A percentile compares a stretch with the other conserved stretches of the same genome.
Conservation (phyloP, 306 rosid species). For the Erythrophleum fordii region DNA sequence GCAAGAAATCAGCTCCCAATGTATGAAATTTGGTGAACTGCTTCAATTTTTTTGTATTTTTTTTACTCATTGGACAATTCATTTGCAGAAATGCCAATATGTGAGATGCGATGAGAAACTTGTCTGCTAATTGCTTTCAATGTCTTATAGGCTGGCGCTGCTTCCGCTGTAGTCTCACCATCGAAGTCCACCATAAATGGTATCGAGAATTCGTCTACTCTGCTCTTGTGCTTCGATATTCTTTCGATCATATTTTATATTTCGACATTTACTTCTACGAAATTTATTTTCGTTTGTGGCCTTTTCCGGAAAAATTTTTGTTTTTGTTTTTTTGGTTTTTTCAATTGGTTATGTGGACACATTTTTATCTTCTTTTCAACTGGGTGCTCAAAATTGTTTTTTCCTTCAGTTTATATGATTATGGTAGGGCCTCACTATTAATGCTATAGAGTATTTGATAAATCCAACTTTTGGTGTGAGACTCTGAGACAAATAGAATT, state of each 20-base stretch:
- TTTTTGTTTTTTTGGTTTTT: neutral
- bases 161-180: conserved; percentile 45
- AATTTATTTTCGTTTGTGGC: neutral
- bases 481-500: neutral
- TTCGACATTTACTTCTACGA: neutral
- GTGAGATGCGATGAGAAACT: neutral
- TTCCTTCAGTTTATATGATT: neutral
- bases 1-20: conserved; percentile 58
- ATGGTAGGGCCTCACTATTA: neutral
- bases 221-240: neutral
- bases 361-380: neutral
- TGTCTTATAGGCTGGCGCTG: conserved; percentile 45
- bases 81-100: neutral
- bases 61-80: neutral
- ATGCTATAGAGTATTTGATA: neutral
- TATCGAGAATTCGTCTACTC: conserved; percentile 4
- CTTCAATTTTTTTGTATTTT: neutral
- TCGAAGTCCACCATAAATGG: conserved; percentile 59
- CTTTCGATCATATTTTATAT: neutral
- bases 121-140: conserved; percentile 5
- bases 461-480: neutral
- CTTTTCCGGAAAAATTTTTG: neutral
- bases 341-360: neutral
- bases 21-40: conserved; percentile 24
- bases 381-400: neutral